These are phyloP conservation scores for Fragilaria crotonensis DNA, from an alignment of 108 stramenopile species.

Conservation along the genomic window DNA sequence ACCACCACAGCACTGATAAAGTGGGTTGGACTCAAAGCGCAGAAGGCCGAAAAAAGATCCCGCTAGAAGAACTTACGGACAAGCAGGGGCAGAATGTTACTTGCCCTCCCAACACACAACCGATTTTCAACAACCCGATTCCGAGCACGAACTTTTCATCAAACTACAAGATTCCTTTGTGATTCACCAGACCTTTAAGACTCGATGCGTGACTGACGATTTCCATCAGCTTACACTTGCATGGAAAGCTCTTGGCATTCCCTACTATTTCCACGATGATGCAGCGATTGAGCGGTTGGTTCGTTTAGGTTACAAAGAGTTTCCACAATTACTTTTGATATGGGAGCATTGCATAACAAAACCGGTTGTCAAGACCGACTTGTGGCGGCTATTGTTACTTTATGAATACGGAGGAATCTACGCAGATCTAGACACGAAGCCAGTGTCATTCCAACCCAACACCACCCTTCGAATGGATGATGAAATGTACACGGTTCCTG, in stretches of 20 bases:
- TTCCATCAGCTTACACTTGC: not conserved
- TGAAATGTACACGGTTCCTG: not conserved
- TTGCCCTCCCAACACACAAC: too few species aligned
- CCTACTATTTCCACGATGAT: not conserved
- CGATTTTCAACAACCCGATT: too few species aligned
- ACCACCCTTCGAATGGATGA: not conserved
- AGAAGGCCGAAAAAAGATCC: too few species aligned
- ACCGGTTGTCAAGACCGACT: not conserved
- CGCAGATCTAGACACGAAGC: not conserved
- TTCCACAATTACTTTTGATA: not conserved
- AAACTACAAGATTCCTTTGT: too few species aligned
- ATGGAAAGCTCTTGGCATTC: not conserved
- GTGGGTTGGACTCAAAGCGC: too few species aligned
- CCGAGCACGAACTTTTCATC: too few species aligned
- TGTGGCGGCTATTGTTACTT: not conserved
- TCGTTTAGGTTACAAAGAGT: not conserved
- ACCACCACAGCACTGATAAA: too few species aligned
- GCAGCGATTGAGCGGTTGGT: not conserved
- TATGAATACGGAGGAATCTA: not conserved
- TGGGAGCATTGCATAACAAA: not conserved
- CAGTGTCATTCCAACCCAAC: not conserved
- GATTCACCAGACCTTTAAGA: not conserved
- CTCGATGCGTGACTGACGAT: not conserved
- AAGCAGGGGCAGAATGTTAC: too few species aligned
- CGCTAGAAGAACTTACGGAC: too few species aligned